A percentile compares a stretch with the other conserved stretches of the same genome.
Conservation (phyloP, 768 basidiomycete species). For the Panaeolus cyanescens region DNA sequence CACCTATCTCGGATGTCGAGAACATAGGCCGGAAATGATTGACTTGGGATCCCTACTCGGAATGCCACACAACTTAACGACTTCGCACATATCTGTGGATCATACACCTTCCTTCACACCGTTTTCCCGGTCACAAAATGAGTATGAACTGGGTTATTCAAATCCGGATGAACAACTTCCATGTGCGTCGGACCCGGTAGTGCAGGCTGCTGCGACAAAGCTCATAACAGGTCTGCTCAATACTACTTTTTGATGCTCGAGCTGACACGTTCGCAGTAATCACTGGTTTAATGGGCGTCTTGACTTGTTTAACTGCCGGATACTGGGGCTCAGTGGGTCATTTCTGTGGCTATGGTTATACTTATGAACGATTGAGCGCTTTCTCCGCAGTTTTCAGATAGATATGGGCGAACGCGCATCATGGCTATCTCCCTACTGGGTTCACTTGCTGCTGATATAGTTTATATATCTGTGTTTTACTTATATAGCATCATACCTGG, state of each 20-base stretch:
- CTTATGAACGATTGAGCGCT: no score
- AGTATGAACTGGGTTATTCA: background rate
- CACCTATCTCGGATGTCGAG: constrained; percentile 67
- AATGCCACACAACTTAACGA: background rate
- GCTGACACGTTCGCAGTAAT: constrained; percentile 45
- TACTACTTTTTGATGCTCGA: constrained; percentile 8
- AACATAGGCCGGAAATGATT: constrained; percentile 58
- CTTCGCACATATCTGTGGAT: background rate
- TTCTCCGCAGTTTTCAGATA: constrained; percentile 82
- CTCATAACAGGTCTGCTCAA: constrained; percentile 53
- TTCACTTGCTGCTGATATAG: constrained; percentile 60
- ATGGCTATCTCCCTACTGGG: constrained; percentile 67
- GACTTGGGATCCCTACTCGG: constrained; percentile 19
- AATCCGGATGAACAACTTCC: background rate
- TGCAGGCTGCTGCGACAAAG: constrained; percentile 71
- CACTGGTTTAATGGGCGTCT: constrained; percentile 63
- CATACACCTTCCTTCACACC: background rate
- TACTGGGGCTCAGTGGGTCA: constrained; percentile 82
- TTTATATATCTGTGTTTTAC: constrained; percentile 63
- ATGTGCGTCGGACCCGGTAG: constrained; percentile 71
- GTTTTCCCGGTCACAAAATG: background rate
- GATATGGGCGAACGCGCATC: constrained; percentile 67
- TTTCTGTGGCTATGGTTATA: background rate
- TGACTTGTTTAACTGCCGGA: constrained; percentile 77
- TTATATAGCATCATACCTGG: constrained; percentile 68